Percentiles rank a stretch among this genome's conserved stretches.
Evolutionary conservation across 305 asterid genomes (phyloP).

Genomic region (Lippia alba): DNA sequence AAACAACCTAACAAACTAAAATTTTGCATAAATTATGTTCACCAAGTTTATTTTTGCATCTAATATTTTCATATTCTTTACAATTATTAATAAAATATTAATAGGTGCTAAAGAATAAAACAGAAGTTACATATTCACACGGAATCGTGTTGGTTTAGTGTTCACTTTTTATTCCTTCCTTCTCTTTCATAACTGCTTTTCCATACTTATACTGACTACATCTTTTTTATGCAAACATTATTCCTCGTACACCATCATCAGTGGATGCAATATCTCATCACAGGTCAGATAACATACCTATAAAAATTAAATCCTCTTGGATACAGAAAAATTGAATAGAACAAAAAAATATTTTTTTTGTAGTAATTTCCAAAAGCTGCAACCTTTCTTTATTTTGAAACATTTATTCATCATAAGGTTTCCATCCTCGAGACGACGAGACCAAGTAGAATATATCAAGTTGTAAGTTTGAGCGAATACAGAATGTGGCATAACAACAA

Average conservation of each 20-base stretch:
- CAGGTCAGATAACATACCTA: neutral
- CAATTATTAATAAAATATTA: no score
- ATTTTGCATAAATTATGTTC: no score
- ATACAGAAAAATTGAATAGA: neutral
- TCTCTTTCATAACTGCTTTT: conserved; percentile 8
- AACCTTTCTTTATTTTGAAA: neutral
- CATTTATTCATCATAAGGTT: conserved; percentile 10
- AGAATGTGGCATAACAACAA: conserved; percentile 4
- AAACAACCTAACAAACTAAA: neutral
- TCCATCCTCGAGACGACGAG: conserved; percentile 23
- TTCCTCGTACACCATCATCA: conserved; percentile 8
- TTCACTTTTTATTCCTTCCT: conserved; percentile 19
- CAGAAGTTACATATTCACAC: no score
- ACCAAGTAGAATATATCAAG: conserved; percentile 19
- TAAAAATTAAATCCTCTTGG: neutral
- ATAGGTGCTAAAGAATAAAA: no score
- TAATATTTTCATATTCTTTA: no score
- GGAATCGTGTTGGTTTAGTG: neutral
- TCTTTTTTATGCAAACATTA: neutral
- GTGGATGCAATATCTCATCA: neutral
- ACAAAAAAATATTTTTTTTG: conserved; percentile 1
- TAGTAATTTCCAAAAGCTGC: neutral
- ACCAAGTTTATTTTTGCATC: no score
- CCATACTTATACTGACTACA: neutral
- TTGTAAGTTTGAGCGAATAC: conserved; percentile 7